A percentile compares a stretch with the other conserved stretches of the same genome.
These are phyloP conservation scores for Xylariaceae sp. DNA, from an alignment of 2,329 filamentous ascomycete genomes.

Conservation along the genomic window DNA sequence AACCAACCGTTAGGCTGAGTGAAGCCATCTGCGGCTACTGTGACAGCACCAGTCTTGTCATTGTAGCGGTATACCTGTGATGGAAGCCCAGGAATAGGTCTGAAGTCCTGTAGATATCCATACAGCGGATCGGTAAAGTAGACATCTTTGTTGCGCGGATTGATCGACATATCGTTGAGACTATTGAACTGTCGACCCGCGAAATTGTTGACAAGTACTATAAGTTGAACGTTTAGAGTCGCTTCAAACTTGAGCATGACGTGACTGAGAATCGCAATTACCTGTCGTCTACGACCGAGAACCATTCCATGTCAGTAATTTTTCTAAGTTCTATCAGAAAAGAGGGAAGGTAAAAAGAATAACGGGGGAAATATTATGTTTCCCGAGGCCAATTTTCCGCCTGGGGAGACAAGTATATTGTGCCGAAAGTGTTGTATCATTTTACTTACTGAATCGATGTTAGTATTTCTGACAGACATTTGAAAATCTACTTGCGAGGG, in stretches of 20 bases:
- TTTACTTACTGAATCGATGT: too few relatives aligned
- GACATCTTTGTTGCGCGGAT: conserved; percentile 52
- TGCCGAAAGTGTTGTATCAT: conserved; percentile 49
- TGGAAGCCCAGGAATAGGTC: conserved; percentile 47
- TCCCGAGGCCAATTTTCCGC: too few relatives aligned
- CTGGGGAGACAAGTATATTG: too few relatives aligned
- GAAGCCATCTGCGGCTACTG: conserved; percentile 56
- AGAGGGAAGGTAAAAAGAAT: too few relatives aligned
- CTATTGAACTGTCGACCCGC: conserved; percentile 59
- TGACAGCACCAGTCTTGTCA: conserved; percentile 45
- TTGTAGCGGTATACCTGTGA: conserved; percentile 58
- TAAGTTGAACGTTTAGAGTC: conserved; percentile 6
- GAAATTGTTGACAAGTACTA: conserved; percentile 54
- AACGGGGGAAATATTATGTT: too few relatives aligned
- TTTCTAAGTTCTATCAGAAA: too few relatives aligned
- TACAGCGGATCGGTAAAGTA: conserved; percentile 64
- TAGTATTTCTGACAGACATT: too few relatives aligned
- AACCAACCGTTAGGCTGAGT: conserved; percentile 47
- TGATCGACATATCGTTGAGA: conserved; percentile 53
- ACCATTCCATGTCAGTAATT: too few relatives aligned
- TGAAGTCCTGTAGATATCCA: conserved; percentile 54
- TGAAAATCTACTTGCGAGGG: neutral
- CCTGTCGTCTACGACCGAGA: too few relatives aligned
- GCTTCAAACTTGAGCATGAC: too few relatives aligned
- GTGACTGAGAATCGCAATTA: too few relatives aligned